Base-by-base conservation (phyloP, 768 basidiomycete species). In the Flagelloscypha sp. region DNA sequence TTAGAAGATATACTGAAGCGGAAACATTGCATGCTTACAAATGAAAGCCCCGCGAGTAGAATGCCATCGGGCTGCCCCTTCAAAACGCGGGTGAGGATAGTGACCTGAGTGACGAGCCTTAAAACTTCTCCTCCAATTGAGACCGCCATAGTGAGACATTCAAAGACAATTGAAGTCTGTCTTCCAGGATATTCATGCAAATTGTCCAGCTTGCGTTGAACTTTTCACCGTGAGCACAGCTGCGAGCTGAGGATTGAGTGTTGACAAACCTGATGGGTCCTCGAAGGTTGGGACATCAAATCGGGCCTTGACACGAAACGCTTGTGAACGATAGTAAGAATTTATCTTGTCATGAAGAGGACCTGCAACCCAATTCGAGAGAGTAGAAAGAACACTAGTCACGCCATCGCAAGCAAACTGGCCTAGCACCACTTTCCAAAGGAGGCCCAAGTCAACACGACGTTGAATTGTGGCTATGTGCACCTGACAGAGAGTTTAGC, bases 231-330 rank as follows among this genome's bases (percentile, higher is more conserved):
- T n/a, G n/a, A n/a, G n/a, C n/a, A n/a, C n/a, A n/a, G 61, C 35
- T 58, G 56, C 6, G 72, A 65, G n/a, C 56, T 59, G 5, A 62
- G 54, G 13, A 64, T 52, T 36, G 65, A 62, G n/a, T 68, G 64
- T 19, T 71, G 55, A 36, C 81, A 72, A 17, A 87, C 58, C 45
- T 83, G 83, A 17, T 71, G 68, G 59, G 43, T 72, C 70, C 34
- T 66, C 62, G 33, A 61, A 72, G 0, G 70, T 72, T 0, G 71
- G 68, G 2, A 73, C 49, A 46, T 72, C 70, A 13, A 72, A 58
- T 0, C 70, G 62, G 15, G 65, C 68, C 49, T 68, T 59, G 9
- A 67, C 61, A 8, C 59, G 50, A 50, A 70, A 71, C 32, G 69
- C 61, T 37, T 62, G 68, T 6, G 48, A 44, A 0, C 62, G 54